Base-by-base conservation (phyloP, 2,329 filamentous ascomycete species). In the Stachybotrys chartarum region DNA sequence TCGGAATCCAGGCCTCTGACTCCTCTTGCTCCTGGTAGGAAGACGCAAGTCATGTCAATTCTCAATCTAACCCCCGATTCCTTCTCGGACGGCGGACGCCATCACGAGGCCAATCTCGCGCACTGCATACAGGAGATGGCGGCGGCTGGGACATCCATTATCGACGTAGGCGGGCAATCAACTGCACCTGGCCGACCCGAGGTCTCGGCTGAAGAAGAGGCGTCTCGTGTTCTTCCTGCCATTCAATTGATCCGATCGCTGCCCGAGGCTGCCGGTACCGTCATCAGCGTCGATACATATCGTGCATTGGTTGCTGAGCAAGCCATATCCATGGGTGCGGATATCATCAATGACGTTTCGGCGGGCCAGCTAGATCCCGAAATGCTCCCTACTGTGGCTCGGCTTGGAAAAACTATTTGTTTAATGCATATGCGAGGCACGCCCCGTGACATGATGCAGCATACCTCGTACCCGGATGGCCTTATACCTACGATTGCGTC, bases 361-460 rank as follows among this genome's bases (percentile, higher is more conserved):
- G 91, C 87, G 1, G 94, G 94, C 4, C 68, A 78, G 5, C 77
- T 96, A 52, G 94, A 97, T 68, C 74, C 82, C 0, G 79, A 81
- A 1, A 97, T 99, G 91, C 81, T 99, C 1, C 65, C 84, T 14
- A 91, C 89, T 0, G 86, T 93, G 59, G 93, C 90, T 0, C 77
- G 80, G 5, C 80, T 94, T 0, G 87, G 89, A 42, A 90, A 86
- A 63, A 91, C 91, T 3, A 85, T 97, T 35, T 82, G 79, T 58
- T 79, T 97, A 53, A 96, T 95, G 90, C 92, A 97, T 74, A 96
- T 94, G 89, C 90, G 92, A 63, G 92, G 92, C 52, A 90, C 84
- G 3, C 91, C 92, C 0, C 80, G 82, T 52, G 96, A 88, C 2
- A 97, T 97, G 92, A 85, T 78, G 59, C 73, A 73, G 31, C 72